phyloP scores from a whole-genome alignment of 1,284 basidiomycete genomes.

The Exobasidium rhododendri region DNA sequence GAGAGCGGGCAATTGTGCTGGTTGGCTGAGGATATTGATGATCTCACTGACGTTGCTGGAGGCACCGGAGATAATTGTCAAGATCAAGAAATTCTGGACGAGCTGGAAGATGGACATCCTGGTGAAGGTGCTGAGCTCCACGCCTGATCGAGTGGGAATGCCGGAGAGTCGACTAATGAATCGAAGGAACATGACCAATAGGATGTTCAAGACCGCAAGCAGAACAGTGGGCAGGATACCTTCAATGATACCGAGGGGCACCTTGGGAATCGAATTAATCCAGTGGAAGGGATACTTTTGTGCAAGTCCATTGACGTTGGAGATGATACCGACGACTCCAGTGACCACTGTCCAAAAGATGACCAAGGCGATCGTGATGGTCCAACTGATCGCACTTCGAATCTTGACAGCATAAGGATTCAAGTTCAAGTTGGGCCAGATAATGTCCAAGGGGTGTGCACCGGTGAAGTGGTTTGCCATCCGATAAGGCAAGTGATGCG shows the following conservation, averaged over 20 bases:
- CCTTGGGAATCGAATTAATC: conserved; percentile 66
- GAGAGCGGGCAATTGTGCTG: conserved; percentile 33
- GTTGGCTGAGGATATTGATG: conserved; percentile 25
- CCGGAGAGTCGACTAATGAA: conserved; percentile 74
- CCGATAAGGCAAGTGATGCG: conserved; percentile 45
- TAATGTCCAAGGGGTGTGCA: conserved; percentile 64
- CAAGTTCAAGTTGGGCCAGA: conserved; percentile 81
- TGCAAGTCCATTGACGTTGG: conserved; percentile 75
- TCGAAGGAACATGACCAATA: conserved; percentile 80
- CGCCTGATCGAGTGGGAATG: conserved; percentile 71
- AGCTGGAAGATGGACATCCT: conserved; percentile 86
- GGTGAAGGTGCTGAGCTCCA: conserved; percentile 86
- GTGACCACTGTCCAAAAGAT: conserved; percentile 61
- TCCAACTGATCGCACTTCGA: conserved; percentile 59
- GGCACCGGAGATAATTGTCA: conserved; percentile 45
- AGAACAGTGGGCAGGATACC: conserved; percentile 74
- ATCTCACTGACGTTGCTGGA: conserved; percentile 35
- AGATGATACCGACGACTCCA: conserved; percentile 77
- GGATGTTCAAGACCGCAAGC: conserved; percentile 83
- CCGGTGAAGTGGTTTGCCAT: conserved; percentile 43
- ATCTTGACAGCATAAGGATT: conserved; percentile 83
- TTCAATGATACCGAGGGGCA: conserved; percentile 70
- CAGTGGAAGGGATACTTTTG: conserved; percentile 68
- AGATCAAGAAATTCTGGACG: conserved; percentile 53
- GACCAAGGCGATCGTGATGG: conserved; percentile 63